Percentiles rank a stretch among this genome's conserved stretches.
These are phyloP conservation scores for Didymella glomerata DNA, from an alignment of 2,329 filamentous ascomycete species.

Conservation along the genomic window DNA sequence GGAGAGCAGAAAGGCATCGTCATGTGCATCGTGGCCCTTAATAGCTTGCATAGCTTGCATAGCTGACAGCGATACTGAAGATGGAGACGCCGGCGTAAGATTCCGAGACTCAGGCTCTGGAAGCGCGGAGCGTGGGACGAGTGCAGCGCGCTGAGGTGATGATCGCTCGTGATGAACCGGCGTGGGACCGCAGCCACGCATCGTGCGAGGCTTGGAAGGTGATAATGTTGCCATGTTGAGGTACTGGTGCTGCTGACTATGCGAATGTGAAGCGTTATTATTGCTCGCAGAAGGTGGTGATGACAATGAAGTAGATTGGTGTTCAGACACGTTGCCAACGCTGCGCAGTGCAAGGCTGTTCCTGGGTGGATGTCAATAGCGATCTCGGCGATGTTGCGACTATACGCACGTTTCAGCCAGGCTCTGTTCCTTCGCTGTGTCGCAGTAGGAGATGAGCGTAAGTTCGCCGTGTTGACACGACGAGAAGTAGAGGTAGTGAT, in stretches of 20 bases:
- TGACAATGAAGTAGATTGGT: constrained; percentile 7
- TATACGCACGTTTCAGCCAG: constrained; percentile 30
- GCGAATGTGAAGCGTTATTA: constrained; percentile 26
- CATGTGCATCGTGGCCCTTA: constrained; percentile 27
- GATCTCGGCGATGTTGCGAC: background rate
- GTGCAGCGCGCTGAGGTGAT: constrained; percentile 18
- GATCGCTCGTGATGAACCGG: constrained; percentile 7
- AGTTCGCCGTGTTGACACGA: constrained; percentile 46
- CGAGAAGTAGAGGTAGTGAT: constrained; percentile 47
- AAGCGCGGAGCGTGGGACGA: constrained; percentile 36
- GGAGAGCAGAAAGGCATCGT: background rate
- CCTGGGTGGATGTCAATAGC: constrained; percentile 12
- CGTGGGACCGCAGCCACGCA: constrained; percentile 15
- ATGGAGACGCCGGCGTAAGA: constrained; percentile 2
- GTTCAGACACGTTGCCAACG: constrained; percentile 9
- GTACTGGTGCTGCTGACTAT: constrained; percentile 30
- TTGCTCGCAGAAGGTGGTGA: constrained; percentile 18
- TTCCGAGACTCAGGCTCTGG: constrained; percentile 8
- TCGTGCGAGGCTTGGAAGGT: constrained; percentile 24
- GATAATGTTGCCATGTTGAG: constrained; percentile 39
- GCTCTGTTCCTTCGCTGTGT: constrained; percentile 34
- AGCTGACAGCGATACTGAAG: constrained; percentile 25
- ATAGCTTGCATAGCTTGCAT: constrained; percentile 26
- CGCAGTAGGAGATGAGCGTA: constrained; percentile 44
- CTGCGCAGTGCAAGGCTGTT: constrained; percentile 27